These are phyloP conservation scores for Sedum album DNA, from an alignment of 164 flowering plant species.

Conservation along the genomic window DNA sequence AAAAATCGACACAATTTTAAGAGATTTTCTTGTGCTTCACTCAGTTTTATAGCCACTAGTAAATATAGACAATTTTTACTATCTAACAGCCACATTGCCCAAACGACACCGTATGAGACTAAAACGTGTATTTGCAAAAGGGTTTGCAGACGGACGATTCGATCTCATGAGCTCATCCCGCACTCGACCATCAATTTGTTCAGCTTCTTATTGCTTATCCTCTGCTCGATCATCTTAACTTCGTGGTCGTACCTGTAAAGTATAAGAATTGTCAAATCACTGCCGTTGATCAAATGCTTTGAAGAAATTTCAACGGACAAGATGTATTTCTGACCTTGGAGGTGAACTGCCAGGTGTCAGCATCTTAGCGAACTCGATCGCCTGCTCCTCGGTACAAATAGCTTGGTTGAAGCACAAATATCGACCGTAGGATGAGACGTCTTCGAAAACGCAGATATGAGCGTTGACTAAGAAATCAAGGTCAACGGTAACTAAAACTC, in stretches of 20 bases:
- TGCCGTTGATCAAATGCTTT: background rate
- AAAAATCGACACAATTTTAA: background rate
- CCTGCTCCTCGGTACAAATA: constrained; percentile 35
- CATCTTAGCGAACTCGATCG: constrained; percentile 35
- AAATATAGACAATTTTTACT: background rate
- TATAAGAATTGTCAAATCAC: background rate
- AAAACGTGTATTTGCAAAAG: too few species aligned
- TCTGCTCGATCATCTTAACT: constrained; percentile 26
- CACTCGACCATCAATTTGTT: constrained; percentile 50
- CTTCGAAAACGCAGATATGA: constrained; percentile 61
- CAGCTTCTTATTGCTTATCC: constrained; percentile 56
- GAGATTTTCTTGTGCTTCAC: background rate
- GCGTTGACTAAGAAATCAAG: constrained; percentile 53
- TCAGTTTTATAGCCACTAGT: background rate
- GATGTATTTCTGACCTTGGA: constrained; percentile 2
- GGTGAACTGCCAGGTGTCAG: constrained; percentile 12
- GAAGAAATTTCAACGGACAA: background rate
- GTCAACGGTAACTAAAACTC: constrained; percentile 60
- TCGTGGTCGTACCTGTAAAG: constrained; percentile 23
- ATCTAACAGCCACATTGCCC: background rate
- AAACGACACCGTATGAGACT: too few species aligned
- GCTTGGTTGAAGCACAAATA: constrained; percentile 64
- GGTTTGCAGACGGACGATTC: too few species aligned
- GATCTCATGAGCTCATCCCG: constrained; percentile 3
- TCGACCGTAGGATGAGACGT: constrained; percentile 57